These are phyloP conservation scores for Wallacemonas collosoma DNA, from an alignment of 208 protist genomes.

Conservation along the genomic window DNA sequence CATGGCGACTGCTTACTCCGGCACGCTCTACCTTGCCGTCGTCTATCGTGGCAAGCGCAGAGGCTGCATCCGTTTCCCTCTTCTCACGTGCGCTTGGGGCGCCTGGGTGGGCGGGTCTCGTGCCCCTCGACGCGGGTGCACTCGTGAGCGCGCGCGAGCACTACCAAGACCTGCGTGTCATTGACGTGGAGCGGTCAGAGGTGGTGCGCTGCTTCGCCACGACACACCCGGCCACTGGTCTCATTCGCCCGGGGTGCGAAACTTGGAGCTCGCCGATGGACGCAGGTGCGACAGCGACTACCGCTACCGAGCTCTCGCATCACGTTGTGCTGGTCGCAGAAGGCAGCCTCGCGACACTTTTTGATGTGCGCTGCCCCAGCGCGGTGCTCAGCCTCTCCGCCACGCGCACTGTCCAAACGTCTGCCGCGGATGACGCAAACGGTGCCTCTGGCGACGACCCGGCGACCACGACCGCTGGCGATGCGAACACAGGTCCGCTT, in stretches of 20 bases:
- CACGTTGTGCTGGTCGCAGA: slow-evolving; percentile 60
- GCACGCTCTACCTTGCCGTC: slow-evolving; percentile 21
- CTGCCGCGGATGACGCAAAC: background rate
- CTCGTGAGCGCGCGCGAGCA: slow-evolving; percentile 61
- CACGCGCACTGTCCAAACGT: background rate
- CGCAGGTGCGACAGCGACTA: background rate
- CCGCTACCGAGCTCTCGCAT: slow-evolving; percentile 7
- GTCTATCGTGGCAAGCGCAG: background rate
- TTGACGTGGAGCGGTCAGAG: slow-evolving; percentile 35
- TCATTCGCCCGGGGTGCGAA: slow-evolving; percentile 33
- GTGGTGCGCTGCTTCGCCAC: slow-evolving; percentile 70
- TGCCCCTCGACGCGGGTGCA: slow-evolving; percentile 2
- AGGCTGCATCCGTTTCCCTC: background rate
- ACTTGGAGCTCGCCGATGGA: slow-evolving; percentile 17
- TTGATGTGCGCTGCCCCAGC: slow-evolving; percentile 65
- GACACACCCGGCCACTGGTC: slow-evolving; percentile 63
- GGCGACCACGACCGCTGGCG: slow-evolving; percentile 7
- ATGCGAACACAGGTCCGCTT: slow-evolving; percentile 18
- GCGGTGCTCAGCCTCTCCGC: slow-evolving; percentile 42
- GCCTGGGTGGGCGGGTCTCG: slow-evolving; percentile 59
- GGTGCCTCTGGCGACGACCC: background rate
- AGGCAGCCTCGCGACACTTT: slow-evolving; percentile 69
- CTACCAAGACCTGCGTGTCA: slow-evolving; percentile 66
- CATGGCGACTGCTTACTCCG: slow-evolving; percentile 36
- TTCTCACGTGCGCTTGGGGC: slow-evolving; percentile 29